Conservation (phyloP, 148 eudicot species). For the Rhododendron molle region DNA sequence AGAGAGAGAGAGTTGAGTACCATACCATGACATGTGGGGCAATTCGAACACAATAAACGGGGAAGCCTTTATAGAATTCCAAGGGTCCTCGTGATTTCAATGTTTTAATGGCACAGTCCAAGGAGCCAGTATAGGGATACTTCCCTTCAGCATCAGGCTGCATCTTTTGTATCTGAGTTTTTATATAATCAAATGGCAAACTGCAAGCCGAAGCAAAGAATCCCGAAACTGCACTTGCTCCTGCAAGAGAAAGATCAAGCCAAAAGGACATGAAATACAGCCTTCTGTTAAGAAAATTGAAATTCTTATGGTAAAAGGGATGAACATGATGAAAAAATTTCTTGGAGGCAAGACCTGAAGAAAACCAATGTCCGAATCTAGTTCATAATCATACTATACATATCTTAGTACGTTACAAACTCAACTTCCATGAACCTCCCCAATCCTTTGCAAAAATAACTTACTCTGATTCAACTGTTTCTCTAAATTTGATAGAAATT, state of each 20-base stretch:
- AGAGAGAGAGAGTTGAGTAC: conserved; percentile 19
- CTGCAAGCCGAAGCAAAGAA: conserved; percentile 52
- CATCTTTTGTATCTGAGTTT: conserved; percentile 54
- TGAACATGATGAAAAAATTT: not conserved
- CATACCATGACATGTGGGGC: conserved; percentile 58
- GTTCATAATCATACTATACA: not conserved
- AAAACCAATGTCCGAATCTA: not conserved
- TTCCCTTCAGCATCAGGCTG: conserved; percentile 46
- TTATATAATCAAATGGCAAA: conserved; percentile 48
- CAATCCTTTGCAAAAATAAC: not conserved
- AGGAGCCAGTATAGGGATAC: conserved; percentile 42
- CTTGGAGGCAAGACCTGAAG: not conserved
- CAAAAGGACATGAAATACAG: not conserved
- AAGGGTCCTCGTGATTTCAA: conserved; percentile 45
- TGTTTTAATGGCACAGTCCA: conserved; percentile 47
- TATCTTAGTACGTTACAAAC: not conserved
- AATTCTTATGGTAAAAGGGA: not conserved
- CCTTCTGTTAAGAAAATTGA: not conserved
- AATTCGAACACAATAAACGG: conserved; percentile 43
- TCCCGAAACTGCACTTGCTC: conserved; percentile 50
- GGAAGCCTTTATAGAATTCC: conserved; percentile 48
- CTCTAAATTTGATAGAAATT: not conserved
- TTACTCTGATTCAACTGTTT: not conserved
- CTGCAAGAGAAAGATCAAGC: conserved; percentile 15
- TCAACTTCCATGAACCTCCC: not conserved